Conservation (phyloP, 2,329 filamentous ascomycete species). For the Thermochaetoides dissita region DNA sequence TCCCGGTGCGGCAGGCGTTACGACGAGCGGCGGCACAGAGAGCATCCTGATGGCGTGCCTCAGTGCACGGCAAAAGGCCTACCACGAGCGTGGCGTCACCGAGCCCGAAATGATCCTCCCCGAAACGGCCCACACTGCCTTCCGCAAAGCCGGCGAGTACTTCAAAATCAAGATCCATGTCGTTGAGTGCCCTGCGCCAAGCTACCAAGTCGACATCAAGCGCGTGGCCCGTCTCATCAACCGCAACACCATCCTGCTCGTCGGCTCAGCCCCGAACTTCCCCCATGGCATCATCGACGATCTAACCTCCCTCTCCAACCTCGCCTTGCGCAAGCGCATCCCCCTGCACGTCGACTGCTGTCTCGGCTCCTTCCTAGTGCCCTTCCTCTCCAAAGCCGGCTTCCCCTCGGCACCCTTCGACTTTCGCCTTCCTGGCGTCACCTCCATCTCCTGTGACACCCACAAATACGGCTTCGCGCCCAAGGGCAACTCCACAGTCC, state of each 20-base stretch:
- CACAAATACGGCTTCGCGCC: conserved; percentile 99
- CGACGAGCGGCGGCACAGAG: conserved; percentile 86
- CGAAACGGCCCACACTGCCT: conserved; percentile 87
- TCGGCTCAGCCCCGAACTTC: conserved; percentile 93
- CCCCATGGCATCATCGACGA: conserved; percentile 97
- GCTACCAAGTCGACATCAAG: conserved; percentile 69
- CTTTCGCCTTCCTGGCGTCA: conserved; percentile 87
- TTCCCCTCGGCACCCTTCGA: conserved; percentile 83
- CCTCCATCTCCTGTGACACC: conserved; percentile 89
- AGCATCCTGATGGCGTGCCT: conserved; percentile 94
- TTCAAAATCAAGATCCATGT: conserved; percentile 93
- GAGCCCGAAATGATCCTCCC: conserved; percentile 97
- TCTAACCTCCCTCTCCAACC: conserved; percentile 67
- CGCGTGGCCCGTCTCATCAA: conserved; percentile 78
- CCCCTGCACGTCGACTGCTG: conserved; percentile 97
- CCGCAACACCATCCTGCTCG: conserved; percentile 82
- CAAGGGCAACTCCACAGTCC: conserved; percentile 86
- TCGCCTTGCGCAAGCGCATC: conserved; percentile 65
- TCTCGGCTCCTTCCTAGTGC: conserved; percentile 85
- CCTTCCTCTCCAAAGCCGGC: conserved; percentile 83
- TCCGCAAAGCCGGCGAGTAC: conserved; percentile 88
- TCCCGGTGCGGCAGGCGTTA: conserved; percentile 69
- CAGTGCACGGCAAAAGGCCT: conserved; percentile 78
- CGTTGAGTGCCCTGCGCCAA: conserved; percentile 72
- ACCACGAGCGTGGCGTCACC: conserved; percentile 69